phyloP scores from a whole-genome alignment of 1,139 yeast species.

The Nadsonia commutata region DNA sequence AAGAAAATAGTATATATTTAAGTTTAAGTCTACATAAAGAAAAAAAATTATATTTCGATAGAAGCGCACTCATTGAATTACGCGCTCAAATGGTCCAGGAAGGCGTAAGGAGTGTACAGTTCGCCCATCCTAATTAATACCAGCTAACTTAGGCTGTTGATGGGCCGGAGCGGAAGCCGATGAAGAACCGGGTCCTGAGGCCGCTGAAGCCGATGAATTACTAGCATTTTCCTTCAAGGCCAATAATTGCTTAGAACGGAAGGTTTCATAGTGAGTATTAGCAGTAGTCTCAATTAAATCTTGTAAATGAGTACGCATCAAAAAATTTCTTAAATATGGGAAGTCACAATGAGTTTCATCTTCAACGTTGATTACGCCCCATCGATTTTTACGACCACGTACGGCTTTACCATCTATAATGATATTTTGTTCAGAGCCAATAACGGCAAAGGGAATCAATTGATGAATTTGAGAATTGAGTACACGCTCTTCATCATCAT shows the following conservation, averaged over 20 bases:
- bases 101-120: no score
- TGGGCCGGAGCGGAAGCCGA: not conserved
- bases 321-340: conserved; percentile 80
- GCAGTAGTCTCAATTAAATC: conserved; percentile 92
- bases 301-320: conserved; percentile 89
- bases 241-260: conserved; percentile 84
- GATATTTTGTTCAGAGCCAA: conserved; percentile 78
- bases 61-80: no score
- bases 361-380: conserved; percentile 82
- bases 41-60: no score
- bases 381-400: conserved; percentile 81
- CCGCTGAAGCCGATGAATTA: not conserved
- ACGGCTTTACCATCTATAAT: conserved; percentile 54
- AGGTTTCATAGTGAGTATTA: conserved; percentile 76
- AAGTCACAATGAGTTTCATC: conserved; percentile 93
- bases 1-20: no score
- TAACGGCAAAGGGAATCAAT: conserved; percentile 78
- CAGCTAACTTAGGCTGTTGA: not conserved
- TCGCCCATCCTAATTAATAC: not conserved
- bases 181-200: not conserved
- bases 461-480: conserved; percentile 33
- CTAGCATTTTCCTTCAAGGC: conserved; percentile 80
- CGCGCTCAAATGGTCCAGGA: no score
- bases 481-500: conserved; percentile 31
- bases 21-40: no score